Evolutionary conservation across 768 basidiomycete genomes (phyloP).

Genomic region (Tylopilus intermedius): DNA sequence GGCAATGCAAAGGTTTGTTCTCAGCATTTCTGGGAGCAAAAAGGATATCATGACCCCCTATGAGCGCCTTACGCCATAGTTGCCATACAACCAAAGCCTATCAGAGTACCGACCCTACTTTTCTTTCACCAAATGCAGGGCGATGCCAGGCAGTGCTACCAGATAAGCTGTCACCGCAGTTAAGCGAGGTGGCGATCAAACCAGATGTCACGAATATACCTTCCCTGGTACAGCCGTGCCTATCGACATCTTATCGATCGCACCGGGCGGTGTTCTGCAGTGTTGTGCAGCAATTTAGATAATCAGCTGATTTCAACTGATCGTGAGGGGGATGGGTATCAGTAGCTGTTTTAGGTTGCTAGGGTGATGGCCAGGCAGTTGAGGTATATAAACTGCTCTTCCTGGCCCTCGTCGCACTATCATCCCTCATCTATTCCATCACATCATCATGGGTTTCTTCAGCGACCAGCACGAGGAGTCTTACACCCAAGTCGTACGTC

Average conservation of each 20-base stretch:
- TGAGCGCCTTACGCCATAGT: background rate
- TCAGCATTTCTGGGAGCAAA: background rate
- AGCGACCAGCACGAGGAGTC: background rate
- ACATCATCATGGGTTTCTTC: slow-evolving; percentile 9
- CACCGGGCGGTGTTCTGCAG: slow-evolving; percentile 1
- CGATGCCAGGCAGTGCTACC: background rate
- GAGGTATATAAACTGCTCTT: slow-evolving; percentile 18
- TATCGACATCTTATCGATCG: slow-evolving; percentile 21
- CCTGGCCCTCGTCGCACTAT: background rate
- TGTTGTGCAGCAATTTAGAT: slow-evolving; percentile 1
- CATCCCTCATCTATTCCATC: background rate
- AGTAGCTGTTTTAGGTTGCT: slow-evolving; percentile 10
- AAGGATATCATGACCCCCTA: background rate
- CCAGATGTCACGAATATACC: too few relatives aligned
- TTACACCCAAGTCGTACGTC: slow-evolving; percentile 6
- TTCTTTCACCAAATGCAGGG: background rate
- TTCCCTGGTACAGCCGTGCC: slow-evolving; percentile 2
- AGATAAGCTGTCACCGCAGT: background rate
- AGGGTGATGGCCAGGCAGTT: slow-evolving; percentile 7
- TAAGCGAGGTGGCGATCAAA: background rate
- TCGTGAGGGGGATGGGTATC: background rate
- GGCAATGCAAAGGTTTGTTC: too few relatives aligned
- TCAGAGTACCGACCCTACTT: background rate
- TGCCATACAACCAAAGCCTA: background rate
- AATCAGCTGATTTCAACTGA: background rate